Evolutionary conservation across 2,329 filamentous ascomycete species (phyloP).

Genomic region (Pezicula rhizophila): DNA sequence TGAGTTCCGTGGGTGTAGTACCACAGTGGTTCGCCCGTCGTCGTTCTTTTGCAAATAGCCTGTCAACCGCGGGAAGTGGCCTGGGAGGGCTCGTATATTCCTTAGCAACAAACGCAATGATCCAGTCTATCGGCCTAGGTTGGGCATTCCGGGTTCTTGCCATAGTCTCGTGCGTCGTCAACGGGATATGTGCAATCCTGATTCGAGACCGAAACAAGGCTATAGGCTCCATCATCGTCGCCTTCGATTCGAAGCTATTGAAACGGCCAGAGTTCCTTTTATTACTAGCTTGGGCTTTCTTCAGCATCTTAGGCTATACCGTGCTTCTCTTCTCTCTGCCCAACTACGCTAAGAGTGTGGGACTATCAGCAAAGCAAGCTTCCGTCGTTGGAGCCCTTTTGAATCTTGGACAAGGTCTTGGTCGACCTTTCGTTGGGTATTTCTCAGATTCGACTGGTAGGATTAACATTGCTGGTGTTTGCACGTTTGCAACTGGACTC

Average conservation of each 20-base stretch:
- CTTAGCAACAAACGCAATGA: conserved; percentile 47
- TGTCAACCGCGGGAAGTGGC: conserved; percentile 60
- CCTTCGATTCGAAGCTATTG: conserved; percentile 61
- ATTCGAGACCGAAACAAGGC: conserved; percentile 67
- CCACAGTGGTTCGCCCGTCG: conserved; percentile 56
- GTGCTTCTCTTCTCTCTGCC: conserved; percentile 73
- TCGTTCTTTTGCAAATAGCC: conserved; percentile 54
- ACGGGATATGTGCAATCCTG: conserved; percentile 55
- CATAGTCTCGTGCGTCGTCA: conserved; percentile 58
- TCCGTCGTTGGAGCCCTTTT: conserved; percentile 67
- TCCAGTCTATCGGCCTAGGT: conserved; percentile 42
- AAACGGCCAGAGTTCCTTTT: conserved; percentile 56
- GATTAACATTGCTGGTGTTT: conserved; percentile 64
- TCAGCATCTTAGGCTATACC: conserved; percentile 68
- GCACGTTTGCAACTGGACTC: conserved; percentile 58
- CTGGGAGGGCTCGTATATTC: conserved; percentile 61
- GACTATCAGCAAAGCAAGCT: conserved; percentile 60
- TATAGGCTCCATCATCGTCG: conserved; percentile 59
- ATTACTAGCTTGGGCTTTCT: conserved; percentile 60
- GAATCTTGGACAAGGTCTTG: conserved; percentile 57
- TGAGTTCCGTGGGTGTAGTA: conserved; percentile 54
- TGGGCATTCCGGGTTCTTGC: conserved; percentile 50
- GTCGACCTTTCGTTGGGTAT: conserved; percentile 66
- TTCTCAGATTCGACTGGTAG: conserved; percentile 65
- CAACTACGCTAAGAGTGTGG: conserved; percentile 65